Conservation (phyloP, 192 early-diverging fungal genomes). For the Lobosporangium transversale region DNA sequence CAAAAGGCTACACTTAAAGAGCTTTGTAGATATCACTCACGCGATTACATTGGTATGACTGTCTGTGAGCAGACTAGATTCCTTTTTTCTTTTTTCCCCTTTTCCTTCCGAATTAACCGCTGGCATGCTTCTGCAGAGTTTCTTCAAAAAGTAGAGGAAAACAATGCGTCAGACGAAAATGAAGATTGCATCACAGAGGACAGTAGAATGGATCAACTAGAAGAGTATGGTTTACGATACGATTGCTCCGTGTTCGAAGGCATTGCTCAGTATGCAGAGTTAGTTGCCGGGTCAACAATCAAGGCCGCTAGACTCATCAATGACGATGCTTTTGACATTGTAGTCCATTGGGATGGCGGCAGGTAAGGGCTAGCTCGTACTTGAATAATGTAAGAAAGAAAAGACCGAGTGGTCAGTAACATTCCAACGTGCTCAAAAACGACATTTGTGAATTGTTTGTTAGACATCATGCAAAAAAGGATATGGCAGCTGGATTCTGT, state of each 20-base stretch:
- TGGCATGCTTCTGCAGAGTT: conserved; percentile 12
- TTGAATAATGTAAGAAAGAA: not conserved
- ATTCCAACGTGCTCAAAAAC: not conserved
- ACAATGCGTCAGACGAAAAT: not conserved
- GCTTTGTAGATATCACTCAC: conserved; percentile 40
- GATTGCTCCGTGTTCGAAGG: conserved; percentile 54
- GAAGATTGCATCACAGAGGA: not conserved
- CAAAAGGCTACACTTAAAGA: conserved; percentile 40
- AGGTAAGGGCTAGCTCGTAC: conserved; percentile 57
- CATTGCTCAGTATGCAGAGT: conserved; percentile 37
- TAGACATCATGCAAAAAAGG: conserved; percentile 57
- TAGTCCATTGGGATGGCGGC: conserved; percentile 92
- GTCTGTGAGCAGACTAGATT: not conserved
- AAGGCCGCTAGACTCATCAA: conserved; percentile 42
- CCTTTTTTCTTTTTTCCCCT: not conserved
- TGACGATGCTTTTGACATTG: conserved; percentile 51
- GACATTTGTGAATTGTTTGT: too few relatives aligned
- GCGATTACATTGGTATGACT: conserved; percentile 45
- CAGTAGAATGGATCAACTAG: conserved; percentile 21
- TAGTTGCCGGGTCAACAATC: conserved; percentile 48
- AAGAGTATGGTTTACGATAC: conserved; percentile 50
- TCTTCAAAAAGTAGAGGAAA: conserved; percentile 11
- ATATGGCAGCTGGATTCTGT: conserved; percentile 89
- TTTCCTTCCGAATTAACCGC: not conserved
- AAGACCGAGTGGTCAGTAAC: too few relatives aligned